Conservation (phyloP, 2,329 filamentous ascomycete genomes). For the Apiospora rasikravindrae region DNA sequence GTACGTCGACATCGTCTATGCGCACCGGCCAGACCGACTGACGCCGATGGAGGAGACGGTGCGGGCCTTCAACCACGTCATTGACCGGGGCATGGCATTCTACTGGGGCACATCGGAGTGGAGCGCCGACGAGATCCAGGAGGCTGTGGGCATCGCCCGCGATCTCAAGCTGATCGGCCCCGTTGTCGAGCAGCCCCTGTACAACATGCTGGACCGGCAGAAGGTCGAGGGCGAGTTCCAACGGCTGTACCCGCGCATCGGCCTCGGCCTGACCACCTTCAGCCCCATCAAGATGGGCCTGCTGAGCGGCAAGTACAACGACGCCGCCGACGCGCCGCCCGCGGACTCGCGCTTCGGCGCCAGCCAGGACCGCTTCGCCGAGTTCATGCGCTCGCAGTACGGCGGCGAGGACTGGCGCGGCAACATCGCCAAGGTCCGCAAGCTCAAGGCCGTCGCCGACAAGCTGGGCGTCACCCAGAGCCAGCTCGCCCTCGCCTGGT, state of each 20-base stretch:
- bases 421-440: constrained; percentile 64
- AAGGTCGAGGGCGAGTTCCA: constrained; percentile 69
- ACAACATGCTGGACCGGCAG: constrained; percentile 66
- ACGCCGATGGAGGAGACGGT: constrained; percentile 76
- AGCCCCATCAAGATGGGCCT: constrained; percentile 65
- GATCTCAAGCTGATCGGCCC: constrained; percentile 66
- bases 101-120: constrained; percentile 76
- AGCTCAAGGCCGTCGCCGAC: constrained; percentile 67
- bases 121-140: constrained; percentile 68
- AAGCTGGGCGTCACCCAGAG: constrained; percentile 63
- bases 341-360: constrained; percentile 34
- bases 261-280: constrained; percentile 67
- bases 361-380: constrained; percentile 57
- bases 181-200: constrained; percentile 69
- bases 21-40: constrained; percentile 69
- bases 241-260: constrained; percentile 63
- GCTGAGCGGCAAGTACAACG: constrained; percentile 70
- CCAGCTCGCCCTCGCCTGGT: constrained; percentile 66
- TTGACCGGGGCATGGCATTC: constrained; percentile 67
- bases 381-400: constrained; percentile 58
- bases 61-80: constrained; percentile 72
- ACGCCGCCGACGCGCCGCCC: constrained; percentile 63
- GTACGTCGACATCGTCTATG: constrained; percentile 73
- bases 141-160: constrained; percentile 66
- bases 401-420: constrained; percentile 59